Percentiles rank a stretch among this genome's conserved stretches.
phyloP scores from a whole-genome alignment of 1,139 yeast genomes.

The Zygosaccharomyces sapae region DNA sequence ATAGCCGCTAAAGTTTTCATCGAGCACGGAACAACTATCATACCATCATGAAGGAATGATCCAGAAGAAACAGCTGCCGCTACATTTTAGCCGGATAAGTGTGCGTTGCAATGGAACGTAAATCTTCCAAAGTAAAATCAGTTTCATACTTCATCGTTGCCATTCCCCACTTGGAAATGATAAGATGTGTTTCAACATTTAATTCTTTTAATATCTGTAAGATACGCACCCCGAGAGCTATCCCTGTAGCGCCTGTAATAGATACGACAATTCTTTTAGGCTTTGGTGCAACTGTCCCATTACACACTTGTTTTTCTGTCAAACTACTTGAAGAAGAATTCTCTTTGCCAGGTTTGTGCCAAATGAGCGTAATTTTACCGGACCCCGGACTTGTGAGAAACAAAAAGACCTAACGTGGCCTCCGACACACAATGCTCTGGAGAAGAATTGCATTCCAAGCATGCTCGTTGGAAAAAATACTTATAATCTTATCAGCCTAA shows the following conservation, averaged over 20 bases:
- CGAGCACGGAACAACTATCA: conserved; percentile 31
- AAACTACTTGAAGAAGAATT: no score
- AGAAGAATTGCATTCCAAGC: no score
- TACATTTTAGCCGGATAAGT: conserved; percentile 25
- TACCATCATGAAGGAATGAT: conserved; percentile 29
- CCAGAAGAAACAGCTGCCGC: conserved; percentile 30
- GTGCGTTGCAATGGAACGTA: conserved; percentile 18
- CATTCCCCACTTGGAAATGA: conserved; percentile 29
- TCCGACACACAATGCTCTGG: no score
- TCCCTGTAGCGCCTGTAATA: conserved; percentile 30
- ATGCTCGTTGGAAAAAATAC: conserved; percentile 6
- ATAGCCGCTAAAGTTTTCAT: conserved; percentile 29
- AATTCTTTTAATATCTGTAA: conserved; percentile 19
- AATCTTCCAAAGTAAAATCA: conserved; percentile 20
- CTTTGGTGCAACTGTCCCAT: neutral
- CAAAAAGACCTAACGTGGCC: no score
- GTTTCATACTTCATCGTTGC: conserved; percentile 30
- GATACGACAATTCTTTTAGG: conserved; percentile 23
- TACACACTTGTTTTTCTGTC: neutral
- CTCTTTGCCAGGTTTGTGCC: no score
- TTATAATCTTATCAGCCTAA: conserved; percentile 14
- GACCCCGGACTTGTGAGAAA: no score
- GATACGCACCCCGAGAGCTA: conserved; percentile 21
- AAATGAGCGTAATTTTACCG: no score
- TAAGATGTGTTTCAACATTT: conserved; percentile 24